These are phyloP conservation scores for Debaryomyces maramus DNA, from an alignment of 805 yeast species.

Conservation along the genomic window DNA sequence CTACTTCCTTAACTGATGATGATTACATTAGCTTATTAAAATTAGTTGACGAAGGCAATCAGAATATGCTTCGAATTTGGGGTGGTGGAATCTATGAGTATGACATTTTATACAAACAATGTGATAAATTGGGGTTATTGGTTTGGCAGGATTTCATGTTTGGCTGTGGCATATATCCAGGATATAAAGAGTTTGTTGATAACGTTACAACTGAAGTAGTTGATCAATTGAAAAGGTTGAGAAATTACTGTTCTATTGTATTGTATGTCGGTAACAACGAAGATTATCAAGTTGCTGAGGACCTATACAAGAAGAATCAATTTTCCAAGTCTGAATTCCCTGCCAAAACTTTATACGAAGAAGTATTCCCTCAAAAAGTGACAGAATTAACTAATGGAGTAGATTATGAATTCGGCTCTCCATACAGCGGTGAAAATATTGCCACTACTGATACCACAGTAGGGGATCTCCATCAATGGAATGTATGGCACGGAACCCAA, in stretches of 20 bases:
- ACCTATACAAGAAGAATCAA: conserved; percentile 14
- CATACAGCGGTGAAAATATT: conserved; percentile 39
- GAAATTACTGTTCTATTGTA: conserved; percentile 41
- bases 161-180: conserved; percentile 58
- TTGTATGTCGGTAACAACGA: conserved; percentile 49
- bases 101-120: conserved; percentile 42
- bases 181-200: conserved; percentile 32
- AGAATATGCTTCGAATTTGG: conserved; percentile 49
- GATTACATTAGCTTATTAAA: conserved; percentile 40
- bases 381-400: conserved; percentile 19
- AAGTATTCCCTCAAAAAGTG: conserved; percentile 36
- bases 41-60: conserved; percentile 38
- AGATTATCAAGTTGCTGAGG: conserved; percentile 46
- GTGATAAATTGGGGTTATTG: conserved; percentile 45
- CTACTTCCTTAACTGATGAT: conserved; percentile 27
- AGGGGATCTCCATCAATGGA: conserved; percentile 54
- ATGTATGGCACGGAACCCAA: conserved; percentile 56
- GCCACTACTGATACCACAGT: conserved; percentile 34
- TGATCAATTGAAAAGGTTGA: conserved; percentile 40
- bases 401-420: conserved; percentile 47
- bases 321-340: conserved; percentile 39
- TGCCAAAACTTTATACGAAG: conserved; percentile 45
- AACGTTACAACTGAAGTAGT: conserved; percentile 37
- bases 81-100: conserved; percentile 50
- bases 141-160: conserved; percentile 62